Conservation (phyloP, 768 basidiomycete genomes). For the Suillus clintonianus region DNA sequence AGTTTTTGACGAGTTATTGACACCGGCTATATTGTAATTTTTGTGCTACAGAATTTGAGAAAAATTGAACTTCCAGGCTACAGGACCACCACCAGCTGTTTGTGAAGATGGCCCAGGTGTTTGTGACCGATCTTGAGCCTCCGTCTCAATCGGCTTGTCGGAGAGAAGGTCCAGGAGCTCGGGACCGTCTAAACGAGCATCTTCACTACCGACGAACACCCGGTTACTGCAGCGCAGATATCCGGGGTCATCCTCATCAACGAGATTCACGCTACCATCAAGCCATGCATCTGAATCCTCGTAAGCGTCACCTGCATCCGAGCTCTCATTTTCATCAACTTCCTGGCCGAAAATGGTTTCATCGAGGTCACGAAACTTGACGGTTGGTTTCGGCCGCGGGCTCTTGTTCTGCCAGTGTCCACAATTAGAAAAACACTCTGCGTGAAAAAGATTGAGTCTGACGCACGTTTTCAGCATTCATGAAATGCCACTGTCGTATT, state of each 20-base stretch:
- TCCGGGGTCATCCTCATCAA: no score
- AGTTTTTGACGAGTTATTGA: background rate
- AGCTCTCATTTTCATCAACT: no score
- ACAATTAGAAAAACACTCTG: background rate
- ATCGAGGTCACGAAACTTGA: no score
- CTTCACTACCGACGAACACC: no score
- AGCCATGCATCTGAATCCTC: conserved; percentile 8
- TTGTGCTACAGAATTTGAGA: background rate
- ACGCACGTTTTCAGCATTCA: background rate
- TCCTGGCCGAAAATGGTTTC: no score
- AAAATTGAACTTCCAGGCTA: background rate
- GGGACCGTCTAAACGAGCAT: background rate
- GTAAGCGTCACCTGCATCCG: no score
- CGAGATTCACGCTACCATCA: no score
- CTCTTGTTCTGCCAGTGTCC: background rate
- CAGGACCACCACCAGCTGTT: background rate
- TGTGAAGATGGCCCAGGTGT: background rate
- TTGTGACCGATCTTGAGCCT: background rate
- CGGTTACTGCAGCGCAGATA: no score
- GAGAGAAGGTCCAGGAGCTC: background rate
- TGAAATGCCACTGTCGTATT: conserved; percentile 4
- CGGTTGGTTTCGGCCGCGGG: background rate
- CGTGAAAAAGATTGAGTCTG: background rate
- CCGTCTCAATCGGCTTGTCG: background rate
- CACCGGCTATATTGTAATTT: background rate